Conservation (phyloP, 2,329 filamentous ascomycete genomes). For the Aureobasidium uvarum region DNA sequence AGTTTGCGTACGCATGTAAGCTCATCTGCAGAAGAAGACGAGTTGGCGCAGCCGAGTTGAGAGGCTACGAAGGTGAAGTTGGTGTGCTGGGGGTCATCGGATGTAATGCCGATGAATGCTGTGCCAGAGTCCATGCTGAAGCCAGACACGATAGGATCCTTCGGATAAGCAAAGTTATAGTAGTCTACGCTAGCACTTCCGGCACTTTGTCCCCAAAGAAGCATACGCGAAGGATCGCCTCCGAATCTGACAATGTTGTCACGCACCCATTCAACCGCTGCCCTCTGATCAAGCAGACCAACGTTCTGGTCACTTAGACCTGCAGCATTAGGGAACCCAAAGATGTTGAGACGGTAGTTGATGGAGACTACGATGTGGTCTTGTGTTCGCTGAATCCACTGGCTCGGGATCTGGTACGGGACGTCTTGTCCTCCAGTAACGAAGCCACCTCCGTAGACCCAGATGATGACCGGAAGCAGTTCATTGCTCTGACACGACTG, state of each 20-base stretch:
- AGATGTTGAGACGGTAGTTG: constrained; percentile 45
- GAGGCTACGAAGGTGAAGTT: constrained; percentile 44
- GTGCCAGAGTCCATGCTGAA: constrained; percentile 51
- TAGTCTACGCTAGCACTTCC: constrained; percentile 38
- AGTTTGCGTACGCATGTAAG: constrained; percentile 43
- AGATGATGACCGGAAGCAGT: constrained; percentile 48
- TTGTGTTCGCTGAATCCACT: constrained; percentile 44
- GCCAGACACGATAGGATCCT: constrained; percentile 52
- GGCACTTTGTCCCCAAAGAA: constrained; percentile 36
- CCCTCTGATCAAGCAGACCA: constrained; percentile 55
- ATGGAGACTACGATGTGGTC: constrained; percentile 41
- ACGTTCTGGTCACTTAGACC: constrained; percentile 44
- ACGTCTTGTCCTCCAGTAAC: constrained; percentile 46
- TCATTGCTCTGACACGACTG: constrained; percentile 18
- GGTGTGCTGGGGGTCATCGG: constrained; percentile 33
- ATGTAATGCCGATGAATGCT: constrained; percentile 38
- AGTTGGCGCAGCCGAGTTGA: constrained; percentile 38
- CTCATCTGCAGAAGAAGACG: constrained; percentile 33
- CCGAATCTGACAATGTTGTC: constrained; percentile 54
- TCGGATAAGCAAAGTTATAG: constrained; percentile 50
- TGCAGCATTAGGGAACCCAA: constrained; percentile 44
- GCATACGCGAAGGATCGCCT: constrained; percentile 41
- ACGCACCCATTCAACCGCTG: constrained; percentile 52
- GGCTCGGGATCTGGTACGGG: constrained; percentile 48
- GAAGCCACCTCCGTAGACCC: constrained; percentile 52